Evolutionary conservation across 306 rosid species (phyloP), one percentile per base, ranked within the genome.

Genomic region (Bauhinia variegata): DNA sequence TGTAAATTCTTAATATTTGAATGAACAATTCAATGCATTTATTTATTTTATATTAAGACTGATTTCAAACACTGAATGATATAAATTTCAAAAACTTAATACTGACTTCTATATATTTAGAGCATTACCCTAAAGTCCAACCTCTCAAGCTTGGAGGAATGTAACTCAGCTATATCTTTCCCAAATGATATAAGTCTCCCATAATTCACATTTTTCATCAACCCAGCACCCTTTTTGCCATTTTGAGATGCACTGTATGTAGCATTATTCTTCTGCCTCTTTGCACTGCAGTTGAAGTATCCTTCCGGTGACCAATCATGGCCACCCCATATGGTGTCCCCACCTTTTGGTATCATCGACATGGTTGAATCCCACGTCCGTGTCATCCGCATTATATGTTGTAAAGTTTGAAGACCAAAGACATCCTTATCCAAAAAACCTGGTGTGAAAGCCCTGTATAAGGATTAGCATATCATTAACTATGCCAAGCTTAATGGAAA

Each of bases 341-440:
- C 96, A 0, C 96, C 96, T 82, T 89, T 89, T 57, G 96, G 96
- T 78, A 89, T 71, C 96, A 89, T 89, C 69, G 96, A 89, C 96
- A 89, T 84, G 18, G 92, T 89, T 71, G 96, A 77, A 84, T 89
- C 96, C 96, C 96, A 89, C 5, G 96, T 89, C 16, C 96, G 89
- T 52, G 92, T 89, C 92, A 89, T 86, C 63, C 92, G 86, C 96
- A 89, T 89, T 75, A 89, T 71, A 80, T 89, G 84, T 30, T 82
- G 83, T 52, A 89, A 65, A 30, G 92, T 84, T 43, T 84, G 92
- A 74, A 89, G 81, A 41, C 96, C 87, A 74, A 89, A 89, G 53
- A 89, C 84, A 75, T 86, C 96, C 76, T 89, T 89, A 60, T 86
- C 92, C 81, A 82, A 80, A 78, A 89, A 63, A 12, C 92, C 92